phyloP scores from a whole-genome alignment of 805 yeast species.

The Torulaspora microellipsoides region DNA sequence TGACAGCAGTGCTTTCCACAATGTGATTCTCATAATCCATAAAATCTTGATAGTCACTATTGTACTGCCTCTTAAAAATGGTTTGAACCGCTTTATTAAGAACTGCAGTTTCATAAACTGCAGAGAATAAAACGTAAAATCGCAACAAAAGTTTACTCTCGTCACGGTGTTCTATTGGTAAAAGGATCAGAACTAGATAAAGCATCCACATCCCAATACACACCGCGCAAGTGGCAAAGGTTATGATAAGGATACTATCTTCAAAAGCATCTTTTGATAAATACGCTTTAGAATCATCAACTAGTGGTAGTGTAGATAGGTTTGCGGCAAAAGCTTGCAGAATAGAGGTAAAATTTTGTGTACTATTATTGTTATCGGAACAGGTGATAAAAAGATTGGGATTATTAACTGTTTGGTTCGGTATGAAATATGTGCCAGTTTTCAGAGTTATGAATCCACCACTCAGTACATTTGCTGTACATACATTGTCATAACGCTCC shows the following conservation, averaged over 20 bases:
- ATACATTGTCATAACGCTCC: slow-evolving; percentile 10
- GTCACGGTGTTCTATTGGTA: slow-evolving; percentile 40
- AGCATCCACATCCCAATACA: slow-evolving; percentile 71
- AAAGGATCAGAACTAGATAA: slow-evolving; percentile 49
- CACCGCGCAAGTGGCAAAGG: slow-evolving; percentile 51
- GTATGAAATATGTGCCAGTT: background rate
- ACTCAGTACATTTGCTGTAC: slow-evolving; percentile 15
- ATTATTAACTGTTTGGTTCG: slow-evolving; percentile 15
- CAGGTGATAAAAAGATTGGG: slow-evolving; percentile 21
- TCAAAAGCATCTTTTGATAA: slow-evolving; percentile 35
- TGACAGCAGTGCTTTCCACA: slow-evolving; percentile 15
- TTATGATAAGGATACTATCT: slow-evolving; percentile 40
- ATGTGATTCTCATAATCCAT: slow-evolving; percentile 31
- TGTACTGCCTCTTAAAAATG: slow-evolving; percentile 48
- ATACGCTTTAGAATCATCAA: slow-evolving; percentile 5
- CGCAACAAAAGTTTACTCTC: slow-evolving; percentile 55
- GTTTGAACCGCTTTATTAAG: slow-evolving; percentile 42
- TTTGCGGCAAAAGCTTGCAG: slow-evolving; percentile 5
- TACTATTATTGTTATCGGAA: background rate
- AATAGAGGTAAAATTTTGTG: slow-evolving; percentile 4
- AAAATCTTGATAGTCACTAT: slow-evolving; percentile 50
- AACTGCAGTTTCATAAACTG: slow-evolving; percentile 50
- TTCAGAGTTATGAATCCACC: slow-evolving; percentile 16
- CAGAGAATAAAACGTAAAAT: slow-evolving; percentile 52
- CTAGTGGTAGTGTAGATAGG: slow-evolving; percentile 4